Evolutionary conservation across 768 basidiomycete species (phyloP).

Genomic region (Serendipita sp.): DNA sequence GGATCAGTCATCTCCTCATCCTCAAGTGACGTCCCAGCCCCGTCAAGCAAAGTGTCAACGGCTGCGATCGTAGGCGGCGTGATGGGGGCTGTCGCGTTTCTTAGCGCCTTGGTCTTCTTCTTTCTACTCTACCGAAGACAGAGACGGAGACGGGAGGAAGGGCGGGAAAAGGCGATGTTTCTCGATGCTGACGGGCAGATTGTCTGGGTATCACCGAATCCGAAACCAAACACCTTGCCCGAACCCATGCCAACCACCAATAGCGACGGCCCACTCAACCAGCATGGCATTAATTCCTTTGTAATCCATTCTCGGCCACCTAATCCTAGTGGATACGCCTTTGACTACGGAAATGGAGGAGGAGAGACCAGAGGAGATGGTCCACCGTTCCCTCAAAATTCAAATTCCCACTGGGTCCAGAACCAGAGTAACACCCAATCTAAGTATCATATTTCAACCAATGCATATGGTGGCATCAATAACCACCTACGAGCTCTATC

Average conservation of each 20-base stretch:
- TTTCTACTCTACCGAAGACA: neutral
- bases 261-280: neutral
- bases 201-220: neutral
- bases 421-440: neutral
- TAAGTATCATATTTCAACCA: too few species aligned
- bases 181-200: neutral
- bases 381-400: neutral
- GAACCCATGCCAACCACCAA: neutral
- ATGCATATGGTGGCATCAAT: too few species aligned
- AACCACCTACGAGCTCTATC: neutral
- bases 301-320: neutral
- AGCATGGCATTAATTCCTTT: neutral
- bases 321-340: neutral
- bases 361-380: neutral
- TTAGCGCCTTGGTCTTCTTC: neutral
- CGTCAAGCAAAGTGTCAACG: neutral
- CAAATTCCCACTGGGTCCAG: neutral
- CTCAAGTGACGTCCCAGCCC: neutral
- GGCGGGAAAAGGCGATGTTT: neutral
- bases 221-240: neutral
- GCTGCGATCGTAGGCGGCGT: neutral
- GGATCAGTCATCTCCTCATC: neutral
- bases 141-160: neutral
- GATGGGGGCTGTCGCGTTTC: neutral
- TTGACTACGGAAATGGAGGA: neutral